Conservation (phyloP, 2,329 filamentous ascomycete species). For the Colletotrichum euphorbiae region DNA sequence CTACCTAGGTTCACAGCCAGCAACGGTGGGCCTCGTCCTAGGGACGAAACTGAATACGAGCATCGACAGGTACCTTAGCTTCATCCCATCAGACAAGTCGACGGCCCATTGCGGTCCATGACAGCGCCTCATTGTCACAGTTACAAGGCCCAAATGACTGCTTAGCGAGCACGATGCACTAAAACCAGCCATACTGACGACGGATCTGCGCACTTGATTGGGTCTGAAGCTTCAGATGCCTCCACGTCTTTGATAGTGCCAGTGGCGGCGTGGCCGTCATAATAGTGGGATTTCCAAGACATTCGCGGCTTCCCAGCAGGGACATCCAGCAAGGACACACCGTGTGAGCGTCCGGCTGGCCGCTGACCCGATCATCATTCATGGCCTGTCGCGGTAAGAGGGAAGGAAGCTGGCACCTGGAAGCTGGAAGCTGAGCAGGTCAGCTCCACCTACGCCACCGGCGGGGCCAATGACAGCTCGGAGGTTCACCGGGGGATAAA, state of each 20-base stretch:
- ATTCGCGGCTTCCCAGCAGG: conserved; percentile 22
- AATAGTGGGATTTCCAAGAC: conserved; percentile 31
- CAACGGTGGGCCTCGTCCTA: not conserved
- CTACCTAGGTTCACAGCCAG: too few relatives aligned
- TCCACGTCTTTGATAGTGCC: conserved; percentile 14
- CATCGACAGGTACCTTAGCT: not conserved
- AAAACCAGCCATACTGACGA: not conserved
- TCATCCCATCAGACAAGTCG: not conserved
- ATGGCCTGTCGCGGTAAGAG: conserved; percentile 1
- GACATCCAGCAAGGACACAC: conserved; percentile 27
- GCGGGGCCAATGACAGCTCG: conserved; percentile 8
- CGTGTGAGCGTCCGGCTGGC: conserved; percentile 36
- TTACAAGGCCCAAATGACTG: conserved; percentile 8
- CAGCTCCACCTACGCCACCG: too few relatives aligned
- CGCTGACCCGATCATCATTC: conserved; percentile 31
- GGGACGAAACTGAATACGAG: conserved; percentile 1
- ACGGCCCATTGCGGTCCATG: conserved; percentile 2
- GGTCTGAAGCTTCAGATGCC: not conserved
- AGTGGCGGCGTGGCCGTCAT: conserved; percentile 27
- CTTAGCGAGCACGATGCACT: conserved; percentile 1
- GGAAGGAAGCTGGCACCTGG: conserved; percentile 1
- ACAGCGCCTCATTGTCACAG: conserved; percentile 7
- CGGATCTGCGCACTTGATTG: conserved; percentile 13
- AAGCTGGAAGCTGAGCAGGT: too few relatives aligned
- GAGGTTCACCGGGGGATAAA: not conserved